Conservation (phyloP, 441 rosid genomes). For the Breynia disticha region DNA sequence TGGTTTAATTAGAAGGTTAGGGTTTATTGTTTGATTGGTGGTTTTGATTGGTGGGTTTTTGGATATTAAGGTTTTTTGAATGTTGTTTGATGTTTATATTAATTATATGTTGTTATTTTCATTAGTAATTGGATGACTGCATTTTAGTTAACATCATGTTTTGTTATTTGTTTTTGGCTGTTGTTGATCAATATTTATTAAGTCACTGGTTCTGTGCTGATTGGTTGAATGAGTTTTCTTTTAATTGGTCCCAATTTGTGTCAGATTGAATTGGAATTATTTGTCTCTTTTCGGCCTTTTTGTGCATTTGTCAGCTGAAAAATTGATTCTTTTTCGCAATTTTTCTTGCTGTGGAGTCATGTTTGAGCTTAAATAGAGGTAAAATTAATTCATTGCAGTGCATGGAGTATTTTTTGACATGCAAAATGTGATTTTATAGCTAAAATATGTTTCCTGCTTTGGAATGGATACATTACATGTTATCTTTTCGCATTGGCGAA, state of each 20-base stretch:
- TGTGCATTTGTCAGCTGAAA: constrained; percentile 1
- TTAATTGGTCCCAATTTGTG: constrained; percentile 4
- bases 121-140: background rate
- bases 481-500: no score
- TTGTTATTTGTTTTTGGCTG: constrained; percentile 7
- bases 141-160: background rate
- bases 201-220: background rate
- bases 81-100: constrained; percentile 11
- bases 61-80: constrained; percentile 6
- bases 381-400: background rate
- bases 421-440: constrained; percentile 6
- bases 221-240: background rate
- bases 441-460: background rate
- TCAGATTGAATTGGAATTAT: background rate
- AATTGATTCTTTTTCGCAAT: background rate
- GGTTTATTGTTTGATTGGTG: constrained; percentile 16
- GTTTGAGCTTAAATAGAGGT: no score
- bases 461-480: no score
- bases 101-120: background rate
- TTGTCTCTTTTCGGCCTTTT: background rate
- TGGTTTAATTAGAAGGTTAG: background rate
- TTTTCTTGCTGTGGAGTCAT: background rate
- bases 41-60: constrained; percentile 13
- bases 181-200: background rate
- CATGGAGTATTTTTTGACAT: background rate